Evolutionary conservation across 139 green algal genomes (phyloP).

Genomic region (Chlamydomonas sp.): DNA sequence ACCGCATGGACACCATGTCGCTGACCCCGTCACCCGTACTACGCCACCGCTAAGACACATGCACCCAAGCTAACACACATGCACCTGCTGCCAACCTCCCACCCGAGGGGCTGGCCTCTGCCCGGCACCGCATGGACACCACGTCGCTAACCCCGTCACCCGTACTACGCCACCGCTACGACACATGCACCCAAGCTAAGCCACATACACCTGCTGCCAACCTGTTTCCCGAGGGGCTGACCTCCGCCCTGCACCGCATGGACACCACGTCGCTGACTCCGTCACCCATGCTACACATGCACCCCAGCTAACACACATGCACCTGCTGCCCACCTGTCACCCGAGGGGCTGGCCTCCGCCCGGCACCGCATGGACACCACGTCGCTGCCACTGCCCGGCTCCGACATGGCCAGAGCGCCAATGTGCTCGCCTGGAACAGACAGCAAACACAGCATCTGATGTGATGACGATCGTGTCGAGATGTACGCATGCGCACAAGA

Average conservation of each 20-base stretch:
- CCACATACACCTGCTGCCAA: constrained; percentile 20
- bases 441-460: no score
- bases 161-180: constrained; percentile 7
- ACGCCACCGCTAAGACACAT: constrained; percentile 7
- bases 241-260: constrained; percentile 76
- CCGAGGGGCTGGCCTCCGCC: constrained; percentile 51
- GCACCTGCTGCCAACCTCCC: constrained; percentile 26
- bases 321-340: constrained; percentile 21
- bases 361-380: constrained; percentile 87
- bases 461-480: no score
- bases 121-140: constrained; percentile 82
- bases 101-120: constrained; percentile 45
- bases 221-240: neutral
- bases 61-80: no score
- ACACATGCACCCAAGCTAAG: no score
- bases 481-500: no score
- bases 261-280: constrained; percentile 87
- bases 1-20: constrained; percentile 89
- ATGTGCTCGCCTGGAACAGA: constrained; percentile 80
- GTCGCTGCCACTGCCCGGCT: constrained; percentile 86
- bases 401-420: constrained; percentile 91
- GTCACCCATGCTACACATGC: neutral
- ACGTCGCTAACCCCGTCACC: constrained; percentile 83
- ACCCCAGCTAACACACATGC: neutral
- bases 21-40: constrained; percentile 61